Conservation (phyloP, 257 asterid genomes). For the Gentiana straminea region DNA sequence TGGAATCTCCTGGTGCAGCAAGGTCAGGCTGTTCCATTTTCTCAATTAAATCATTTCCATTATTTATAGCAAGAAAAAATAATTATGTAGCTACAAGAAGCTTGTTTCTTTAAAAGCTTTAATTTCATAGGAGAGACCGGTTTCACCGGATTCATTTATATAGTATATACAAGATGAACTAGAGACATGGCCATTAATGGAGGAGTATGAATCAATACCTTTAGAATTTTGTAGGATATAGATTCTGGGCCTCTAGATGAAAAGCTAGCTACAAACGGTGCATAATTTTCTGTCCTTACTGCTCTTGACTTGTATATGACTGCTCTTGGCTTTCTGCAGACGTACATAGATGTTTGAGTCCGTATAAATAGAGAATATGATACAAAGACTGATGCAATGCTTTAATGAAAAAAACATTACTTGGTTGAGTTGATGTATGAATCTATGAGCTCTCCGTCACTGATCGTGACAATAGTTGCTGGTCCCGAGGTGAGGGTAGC, state of each 20-base stretch:
- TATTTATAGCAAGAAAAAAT: too few relatives aligned
- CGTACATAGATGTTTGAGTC: not conserved
- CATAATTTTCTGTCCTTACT: constrained; percentile 14
- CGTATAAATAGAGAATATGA: too few relatives aligned
- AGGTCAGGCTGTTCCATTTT: constrained; percentile 54
- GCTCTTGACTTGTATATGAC: constrained; percentile 34
- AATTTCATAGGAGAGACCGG: not conserved
- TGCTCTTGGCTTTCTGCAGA: constrained; percentile 42
- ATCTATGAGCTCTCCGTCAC: constrained; percentile 29
- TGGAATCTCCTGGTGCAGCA: constrained; percentile 71
- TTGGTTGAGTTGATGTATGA: constrained; percentile 53
- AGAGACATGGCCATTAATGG: not conserved
- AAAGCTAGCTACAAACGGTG: constrained; percentile 49
- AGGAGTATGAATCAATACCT: constrained; percentile 23
- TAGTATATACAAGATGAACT: not conserved
- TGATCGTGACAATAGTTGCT: constrained; percentile 20
- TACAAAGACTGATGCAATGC: too few relatives aligned
- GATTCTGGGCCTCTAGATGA: constrained; percentile 79
- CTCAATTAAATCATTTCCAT: too few relatives aligned
- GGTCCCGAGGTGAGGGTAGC: constrained; percentile 21
- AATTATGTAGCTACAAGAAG: too few relatives aligned
- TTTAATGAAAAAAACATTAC: constrained; percentile 15
- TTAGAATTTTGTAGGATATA: constrained; percentile 41
- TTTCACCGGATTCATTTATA: too few relatives aligned
- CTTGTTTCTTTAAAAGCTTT: not conserved